Evolutionary conservation across 257 asterid species (phyloP).

Genomic region (Galeopsis tetrahit): DNA sequence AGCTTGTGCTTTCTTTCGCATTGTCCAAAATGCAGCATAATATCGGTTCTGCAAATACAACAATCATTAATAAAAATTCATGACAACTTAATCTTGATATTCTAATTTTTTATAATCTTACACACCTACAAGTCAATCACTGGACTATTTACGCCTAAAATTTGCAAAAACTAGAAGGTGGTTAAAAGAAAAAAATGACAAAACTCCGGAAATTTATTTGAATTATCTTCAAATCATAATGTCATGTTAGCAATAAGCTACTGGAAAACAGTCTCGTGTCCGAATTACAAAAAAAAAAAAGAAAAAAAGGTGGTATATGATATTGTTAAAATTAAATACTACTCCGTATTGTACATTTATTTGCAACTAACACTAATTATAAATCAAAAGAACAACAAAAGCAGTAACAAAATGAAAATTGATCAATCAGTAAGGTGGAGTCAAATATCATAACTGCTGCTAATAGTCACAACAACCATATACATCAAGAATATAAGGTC

Average conservation of each 20-base stretch:
- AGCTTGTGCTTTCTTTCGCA: slow-evolving; percentile 61
- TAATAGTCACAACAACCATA: neutral
- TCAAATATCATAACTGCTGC: neutral
- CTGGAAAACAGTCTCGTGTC: neutral
- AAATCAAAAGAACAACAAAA: neutral
- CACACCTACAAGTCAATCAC: neutral
- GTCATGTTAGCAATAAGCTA: neutral
- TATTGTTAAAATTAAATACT: neutral
- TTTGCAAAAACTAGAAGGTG: neutral
- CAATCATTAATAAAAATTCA: neutral
- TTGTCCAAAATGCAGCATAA: slow-evolving; percentile 87
- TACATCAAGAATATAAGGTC: neutral
- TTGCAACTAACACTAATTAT: neutral
- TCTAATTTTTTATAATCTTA: no score
- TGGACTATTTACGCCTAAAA: neutral
- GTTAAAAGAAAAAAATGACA: no score
- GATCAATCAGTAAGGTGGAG: neutral
- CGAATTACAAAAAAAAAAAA: no score
- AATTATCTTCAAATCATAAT: neutral
- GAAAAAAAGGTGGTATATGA: neutral
- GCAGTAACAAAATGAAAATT: neutral
- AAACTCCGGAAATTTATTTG: neutral
- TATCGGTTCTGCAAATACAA: slow-evolving; percentile 66
- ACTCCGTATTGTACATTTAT: neutral
- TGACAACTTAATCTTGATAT: neutral